Percentiles rank a stretch among this genome's conserved stretches.
These are phyloP conservation scores for Stachybotrys echinatus DNA, from an alignment of 2,329 filamentous ascomycete species.

Conservation along the genomic window DNA sequence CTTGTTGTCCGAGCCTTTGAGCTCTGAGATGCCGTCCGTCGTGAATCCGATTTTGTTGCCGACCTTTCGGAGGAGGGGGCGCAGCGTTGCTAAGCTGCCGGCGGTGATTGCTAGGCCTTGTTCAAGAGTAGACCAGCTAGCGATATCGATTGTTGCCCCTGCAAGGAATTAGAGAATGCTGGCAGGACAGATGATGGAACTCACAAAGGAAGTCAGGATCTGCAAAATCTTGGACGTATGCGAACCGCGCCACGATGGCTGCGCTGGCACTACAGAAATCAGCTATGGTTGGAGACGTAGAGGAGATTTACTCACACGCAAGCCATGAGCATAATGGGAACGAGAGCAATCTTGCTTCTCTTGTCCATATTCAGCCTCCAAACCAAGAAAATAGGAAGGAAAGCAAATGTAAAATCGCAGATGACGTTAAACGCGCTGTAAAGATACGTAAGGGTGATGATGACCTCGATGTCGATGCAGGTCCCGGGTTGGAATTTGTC, in stretches of 20 bases:
- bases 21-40: slow-evolving; percentile 10
- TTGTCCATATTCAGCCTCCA: slow-evolving; percentile 49
- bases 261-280: slow-evolving; percentile 30
- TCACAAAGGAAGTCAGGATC: slow-evolving; percentile 38
- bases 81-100: slow-evolving; percentile 40
- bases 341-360: slow-evolving; percentile 45
- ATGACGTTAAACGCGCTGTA: slow-evolving; percentile 45
- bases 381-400: slow-evolving; percentile 49
- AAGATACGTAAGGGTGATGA: slow-evolving; percentile 46
- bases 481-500: slow-evolving; percentile 23
- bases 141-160: slow-evolving; percentile 35
- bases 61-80: slow-evolving; percentile 33
- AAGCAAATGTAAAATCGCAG: slow-evolving; percentile 45
- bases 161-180: not conserved
- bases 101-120: slow-evolving; percentile 42
- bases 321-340: slow-evolving; percentile 49
- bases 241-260: slow-evolving; percentile 35
- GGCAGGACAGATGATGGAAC: slow-evolving; percentile 8
- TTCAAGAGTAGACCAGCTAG: slow-evolving; percentile 44
- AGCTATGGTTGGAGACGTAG: not conserved
- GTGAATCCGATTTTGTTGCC: slow-evolving; percentile 23
- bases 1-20: slow-evolving; percentile 10
- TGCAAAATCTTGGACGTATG: slow-evolving; percentile 29
- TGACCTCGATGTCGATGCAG: slow-evolving; percentile 34
- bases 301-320: slow-evolving; percentile 35